phyloP scores from a whole-genome alignment of 805 yeast genomes.

The Pachysolen tannophilus region DNA sequence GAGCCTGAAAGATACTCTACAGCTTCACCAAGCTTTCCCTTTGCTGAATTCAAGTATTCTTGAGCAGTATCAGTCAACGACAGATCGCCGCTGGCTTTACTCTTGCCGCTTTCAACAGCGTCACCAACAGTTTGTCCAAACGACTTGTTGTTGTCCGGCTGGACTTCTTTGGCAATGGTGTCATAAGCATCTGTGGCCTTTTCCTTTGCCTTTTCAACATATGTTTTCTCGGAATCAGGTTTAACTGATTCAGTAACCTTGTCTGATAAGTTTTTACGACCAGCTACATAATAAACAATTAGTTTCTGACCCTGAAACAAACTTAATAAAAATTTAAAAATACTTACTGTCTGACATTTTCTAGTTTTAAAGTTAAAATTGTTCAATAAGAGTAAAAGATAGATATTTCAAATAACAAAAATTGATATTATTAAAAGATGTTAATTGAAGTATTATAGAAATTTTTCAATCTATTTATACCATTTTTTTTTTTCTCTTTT shows the following conservation, averaged over 20 bases:
- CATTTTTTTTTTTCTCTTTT: no score
- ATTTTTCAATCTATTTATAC: no score
- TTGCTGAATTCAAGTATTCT: constrained; percentile 33
- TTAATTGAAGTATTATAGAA: no score
- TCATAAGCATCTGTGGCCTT: constrained; percentile 59
- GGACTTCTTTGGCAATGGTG: constrained; percentile 45
- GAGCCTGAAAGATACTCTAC: constrained; percentile 49
- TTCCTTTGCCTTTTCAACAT: constrained; percentile 65
- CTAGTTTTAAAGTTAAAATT: background rate
- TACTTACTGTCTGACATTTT: background rate
- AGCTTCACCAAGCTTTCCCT: constrained; percentile 42
- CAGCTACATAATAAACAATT: constrained; percentile 37
- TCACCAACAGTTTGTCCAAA: constrained; percentile 63
- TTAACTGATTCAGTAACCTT: constrained; percentile 58
- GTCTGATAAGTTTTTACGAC: constrained; percentile 71
- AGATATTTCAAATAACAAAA: background rate
- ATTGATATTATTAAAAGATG: no score
- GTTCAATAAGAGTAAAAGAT: background rate
- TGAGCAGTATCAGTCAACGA: constrained; percentile 32
- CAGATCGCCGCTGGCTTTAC: constrained; percentile 32
- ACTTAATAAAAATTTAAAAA: no score
- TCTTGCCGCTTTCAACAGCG: constrained; percentile 45
- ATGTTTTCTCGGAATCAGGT: constrained; percentile 65
- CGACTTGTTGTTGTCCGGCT: constrained; percentile 66
- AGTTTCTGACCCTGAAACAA: no score